Evolutionary conservation across 1,284 basidiomycete genomes (phyloP).

Genomic region (Microbotryum intermedium): DNA sequence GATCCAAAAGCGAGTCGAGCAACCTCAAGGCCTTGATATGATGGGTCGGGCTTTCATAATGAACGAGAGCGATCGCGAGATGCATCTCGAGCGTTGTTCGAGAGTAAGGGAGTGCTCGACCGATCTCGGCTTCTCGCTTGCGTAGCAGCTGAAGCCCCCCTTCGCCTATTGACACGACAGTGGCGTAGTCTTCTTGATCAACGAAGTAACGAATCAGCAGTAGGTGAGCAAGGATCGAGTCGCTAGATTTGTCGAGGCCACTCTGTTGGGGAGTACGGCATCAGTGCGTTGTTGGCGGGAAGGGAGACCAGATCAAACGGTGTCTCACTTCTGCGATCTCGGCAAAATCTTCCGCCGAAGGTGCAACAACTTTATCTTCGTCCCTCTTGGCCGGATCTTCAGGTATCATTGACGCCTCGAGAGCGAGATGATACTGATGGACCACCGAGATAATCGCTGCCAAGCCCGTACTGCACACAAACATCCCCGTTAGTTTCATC

Average conservation of each 20-base stretch:
- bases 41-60: constrained; percentile 81
- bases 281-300: constrained; percentile 41
- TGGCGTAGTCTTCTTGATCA: constrained; percentile 68
- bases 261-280: constrained; percentile 45
- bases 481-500: constrained; percentile 25
- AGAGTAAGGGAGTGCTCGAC: constrained; percentile 41
- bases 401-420: not conserved
- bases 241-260: constrained; percentile 49
- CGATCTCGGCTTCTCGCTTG: constrained; percentile 53
- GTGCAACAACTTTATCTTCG: constrained; percentile 9
- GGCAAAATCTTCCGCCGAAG: constrained; percentile 43
- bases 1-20: constrained; percentile 57
- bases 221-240: constrained; percentile 63
- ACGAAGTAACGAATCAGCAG: constrained; percentile 47
- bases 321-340: constrained; percentile 32
- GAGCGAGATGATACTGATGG: too few relatives aligned
- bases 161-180: constrained; percentile 61
- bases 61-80: constrained; percentile 66
- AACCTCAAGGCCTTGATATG: constrained; percentile 68
- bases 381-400: not conserved
- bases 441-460: too few relatives aligned
- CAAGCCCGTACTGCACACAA: too few relatives aligned
- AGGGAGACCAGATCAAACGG: not conserved
- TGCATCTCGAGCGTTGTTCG: constrained; percentile 49
- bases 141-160: constrained; percentile 56